Evolutionary conservation across 1,284 basidiomycete genomes (phyloP).

Genomic region (Sporisorium scitamineum): DNA sequence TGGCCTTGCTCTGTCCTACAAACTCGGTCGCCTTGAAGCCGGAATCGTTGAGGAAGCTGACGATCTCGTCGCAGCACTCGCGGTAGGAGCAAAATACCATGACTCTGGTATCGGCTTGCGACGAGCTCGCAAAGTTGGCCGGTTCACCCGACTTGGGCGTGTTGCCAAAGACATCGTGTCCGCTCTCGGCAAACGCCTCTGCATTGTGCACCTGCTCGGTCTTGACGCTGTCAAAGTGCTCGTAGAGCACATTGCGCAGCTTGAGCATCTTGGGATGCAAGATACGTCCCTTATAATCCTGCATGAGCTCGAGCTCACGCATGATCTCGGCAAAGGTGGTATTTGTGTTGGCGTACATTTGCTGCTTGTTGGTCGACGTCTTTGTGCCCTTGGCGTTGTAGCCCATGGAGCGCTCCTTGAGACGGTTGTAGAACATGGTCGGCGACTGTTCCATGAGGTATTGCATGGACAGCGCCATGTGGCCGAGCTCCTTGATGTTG

Average conservation of each 20-base stretch:
- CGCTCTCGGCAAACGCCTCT: conserved; percentile 71
- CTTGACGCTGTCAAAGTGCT: conserved; percentile 56
- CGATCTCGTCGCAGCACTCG: conserved; percentile 90
- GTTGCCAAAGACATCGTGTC: conserved; percentile 59
- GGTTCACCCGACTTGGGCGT: conserved; percentile 51
- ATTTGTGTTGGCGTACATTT: conserved; percentile 72
- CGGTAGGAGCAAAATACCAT: conserved; percentile 96
- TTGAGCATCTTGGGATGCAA: conserved; percentile 94
- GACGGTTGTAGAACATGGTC: conserved; percentile 62
- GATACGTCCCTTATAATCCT: conserved; percentile 72
- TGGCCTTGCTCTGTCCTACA: conserved; percentile 90
- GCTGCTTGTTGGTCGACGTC: conserved; percentile 62
- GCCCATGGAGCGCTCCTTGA: conserved; percentile 70
- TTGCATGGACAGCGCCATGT: conserved; percentile 63
- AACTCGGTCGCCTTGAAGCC: conserved; percentile 79
- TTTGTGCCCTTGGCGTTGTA: conserved; percentile 56
- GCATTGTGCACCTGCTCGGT: conserved; percentile 76
- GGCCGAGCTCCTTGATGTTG: conserved; percentile 45
- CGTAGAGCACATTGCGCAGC: conserved; percentile 70
- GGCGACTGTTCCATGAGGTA: conserved; percentile 79
- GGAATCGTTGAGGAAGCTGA: conserved; percentile 74
- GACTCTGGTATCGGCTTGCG: conserved; percentile 76
- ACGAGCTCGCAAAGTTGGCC: conserved; percentile 19
- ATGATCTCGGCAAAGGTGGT: conserved; percentile 76
- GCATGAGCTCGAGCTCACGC: conserved; percentile 75